Percentiles rank a stretch among this genome's conserved stretches.
These are phyloP conservation scores for Fraxinus quadrangulata DNA, from an alignment of 257 asterid species.

Conservation along the genomic window DNA sequence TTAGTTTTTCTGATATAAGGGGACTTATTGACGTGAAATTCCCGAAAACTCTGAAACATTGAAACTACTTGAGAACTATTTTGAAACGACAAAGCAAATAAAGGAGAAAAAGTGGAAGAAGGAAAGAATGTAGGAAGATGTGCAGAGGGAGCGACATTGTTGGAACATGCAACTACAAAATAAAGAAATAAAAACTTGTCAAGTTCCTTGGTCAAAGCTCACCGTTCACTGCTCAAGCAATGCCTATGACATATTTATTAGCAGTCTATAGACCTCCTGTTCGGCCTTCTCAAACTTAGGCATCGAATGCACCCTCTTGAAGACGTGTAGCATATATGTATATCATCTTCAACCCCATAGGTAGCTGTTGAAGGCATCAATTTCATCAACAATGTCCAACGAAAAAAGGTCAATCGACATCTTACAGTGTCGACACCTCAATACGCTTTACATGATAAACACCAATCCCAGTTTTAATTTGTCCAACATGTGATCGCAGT, in stretches of 20 bases:
- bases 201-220: slow-evolving; percentile 55
- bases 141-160: slow-evolving; percentile 55
- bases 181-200: slow-evolving; percentile 64
- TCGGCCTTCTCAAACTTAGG: too few species aligned
- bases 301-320: too few species aligned
- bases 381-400: too few species aligned
- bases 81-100: slow-evolving; percentile 43
- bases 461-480: too few species aligned
- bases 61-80: slow-evolving; percentile 39
- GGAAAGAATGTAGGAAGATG: slow-evolving; percentile 57
- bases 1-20: slow-evolving; percentile 34
- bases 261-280: slow-evolving; percentile 7
- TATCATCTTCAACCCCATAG: too few species aligned
- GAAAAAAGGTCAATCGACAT: too few species aligned
- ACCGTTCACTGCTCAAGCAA: slow-evolving; percentile 54
- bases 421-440: too few species aligned
- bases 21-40: slow-evolving; percentile 57
- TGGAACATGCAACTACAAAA: slow-evolving; percentile 55
- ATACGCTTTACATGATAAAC: too few species aligned
- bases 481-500: too few species aligned
- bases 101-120: slow-evolving; percentile 71
- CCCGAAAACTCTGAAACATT: slow-evolving; percentile 46
- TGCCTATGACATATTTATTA: slow-evolving; percentile 13
- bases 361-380: too few species aligned
- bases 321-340: too few species aligned